phyloP scores from a whole-genome alignment of 331 rosid genomes.

The Saraca asoca region DNA sequence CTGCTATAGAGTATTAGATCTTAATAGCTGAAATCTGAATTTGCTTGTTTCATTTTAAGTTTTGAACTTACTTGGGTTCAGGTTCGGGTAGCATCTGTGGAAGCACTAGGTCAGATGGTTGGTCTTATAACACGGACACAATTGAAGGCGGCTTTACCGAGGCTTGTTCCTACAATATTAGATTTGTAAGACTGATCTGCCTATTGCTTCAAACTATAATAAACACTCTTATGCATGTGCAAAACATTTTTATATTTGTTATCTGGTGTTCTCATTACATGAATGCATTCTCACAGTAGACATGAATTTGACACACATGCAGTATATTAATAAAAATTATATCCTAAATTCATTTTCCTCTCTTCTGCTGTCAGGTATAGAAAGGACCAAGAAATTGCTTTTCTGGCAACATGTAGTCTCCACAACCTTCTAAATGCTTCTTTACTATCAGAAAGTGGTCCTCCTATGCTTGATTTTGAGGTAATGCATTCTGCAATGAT shows the following conservation, averaged over 20 bases:
- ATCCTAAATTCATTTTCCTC: conserved; percentile 21
- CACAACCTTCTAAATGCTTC: conserved; percentile 79
- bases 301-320: conserved; percentile 21
- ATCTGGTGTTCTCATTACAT: conserved; percentile 17
- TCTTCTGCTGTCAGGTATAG: conserved; percentile 64
- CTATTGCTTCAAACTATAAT: conserved; percentile 23
- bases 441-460: conserved; percentile 86
- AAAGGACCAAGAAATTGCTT: conserved; percentile 79
- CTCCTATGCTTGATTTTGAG: conserved; percentile 99
- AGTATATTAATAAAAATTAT: conserved; percentile 18
- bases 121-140: conserved; percentile 85
- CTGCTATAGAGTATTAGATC: conserved; percentile 23
- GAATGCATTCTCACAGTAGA: too few relatives aligned
- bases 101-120: conserved; percentile 95
- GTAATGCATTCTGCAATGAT: conserved; percentile 43
- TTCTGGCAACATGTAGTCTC: conserved; percentile 85
- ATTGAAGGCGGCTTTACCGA: conserved; percentile 84
- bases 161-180: conserved; percentile 87
- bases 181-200: conserved; percentile 73
- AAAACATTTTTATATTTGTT: conserved; percentile 24
- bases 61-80: conserved; percentile 47
- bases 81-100: conserved; percentile 85
- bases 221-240: conserved; percentile 17
- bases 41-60: conserved; percentile 25
- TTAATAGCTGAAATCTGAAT: conserved; percentile 22